Base-by-base conservation (phyloP, 495 filamentous ascomycete genomes). In the Podospora bellae-mahoneyi region DNA sequence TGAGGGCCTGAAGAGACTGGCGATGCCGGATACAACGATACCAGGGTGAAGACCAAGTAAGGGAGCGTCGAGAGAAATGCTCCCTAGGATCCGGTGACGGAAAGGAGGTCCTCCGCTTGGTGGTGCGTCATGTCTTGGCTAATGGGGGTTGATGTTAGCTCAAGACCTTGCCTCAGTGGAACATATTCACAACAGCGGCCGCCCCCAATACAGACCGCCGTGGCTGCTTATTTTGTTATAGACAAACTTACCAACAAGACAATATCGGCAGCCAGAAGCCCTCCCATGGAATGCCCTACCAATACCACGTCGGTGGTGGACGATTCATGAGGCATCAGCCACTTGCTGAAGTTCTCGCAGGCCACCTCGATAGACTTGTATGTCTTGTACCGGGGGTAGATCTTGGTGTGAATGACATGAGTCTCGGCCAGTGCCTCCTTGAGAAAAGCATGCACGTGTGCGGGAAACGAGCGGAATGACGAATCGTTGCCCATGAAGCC, bases 401-500 rank as follows among this genome's bases (percentile, higher is more conserved):
- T 89, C 72, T 95, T 95, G 19, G 93, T 90, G 78, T 96, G 92
- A 0, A 98, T 87, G 13, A 88, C 81, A 80, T 97, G 92, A 9
- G 87, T 90, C 23, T 92, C 88, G 55, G 79, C 78, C 61, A 97
- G 75, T 0, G 87, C 83, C 2, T 84, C 78, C n/a, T 88, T 88
- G 39, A 97, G 80, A 26, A 92, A 80, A 74, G 87, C 85, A 78
- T 98, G 94, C 0, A 97, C 85, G 78, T 98, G 93, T 5, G 89
- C 89, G 1, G 94, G 94, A 69, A 97, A 94, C 30, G 88, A 89
- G 67, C 90, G 88, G 72, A 98, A 98, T 69, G 90, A 94, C 18
- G 89, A 89, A 78, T 96, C 92, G 61, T 90, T 90, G 30, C 94
- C 94, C 87, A 93, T 92, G 80, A 97, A 97, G 57, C 94, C 94